Evolutionary conservation across 2,329 filamentous ascomycete species (phyloP), one percentile per base, ranked within the genome.

Genomic region (Aspergillus fructus): DNA sequence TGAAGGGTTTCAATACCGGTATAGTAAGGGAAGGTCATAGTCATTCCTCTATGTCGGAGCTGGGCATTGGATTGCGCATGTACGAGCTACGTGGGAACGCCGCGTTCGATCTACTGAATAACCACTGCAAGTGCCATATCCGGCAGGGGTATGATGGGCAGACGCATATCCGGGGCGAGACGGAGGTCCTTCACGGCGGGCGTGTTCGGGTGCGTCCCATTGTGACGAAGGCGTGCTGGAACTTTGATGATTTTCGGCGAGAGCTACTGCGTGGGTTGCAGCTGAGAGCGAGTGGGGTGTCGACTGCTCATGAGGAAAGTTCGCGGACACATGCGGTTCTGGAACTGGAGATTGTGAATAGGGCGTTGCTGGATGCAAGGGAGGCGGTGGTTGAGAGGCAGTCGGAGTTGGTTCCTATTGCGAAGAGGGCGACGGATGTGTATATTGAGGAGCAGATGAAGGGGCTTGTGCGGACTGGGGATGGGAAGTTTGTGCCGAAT

Each of bases 241-340:
- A 47, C 1, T 76, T 74, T 41, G 72, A 72, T 1, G 59, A 71
- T 0, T 51, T 79, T 3, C 66, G 60, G 3, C 21, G 53, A 1
- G 64, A 67, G 45, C 55, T 80, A 0, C 61, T 65, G 3, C 41
- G 41, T 3, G 74, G 70, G 0, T 63, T 78, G 1, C 62, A 64
- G 11, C 59, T 65, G 5, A 62, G 76, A 19, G 64, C 67, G 3
- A 74, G 70, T 0, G 76, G 75, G 2, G 68, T 71, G 5, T 80
- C 78, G 2, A 71, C 68, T 0, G 61, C 79, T 0, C 77, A 79
- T 58, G 73, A 79, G 49, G 70, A 78, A 55, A 79, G 77, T 55
- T 79, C 77, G 0, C 69, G 78, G 3, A 79, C 78, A 0, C 77
- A 80, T 60, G 77, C 77, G 0, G 64, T 79, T 0, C 48, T 79